Conservation (phyloP, 805 yeast species). For the Nakazawaea ernobii region DNA sequence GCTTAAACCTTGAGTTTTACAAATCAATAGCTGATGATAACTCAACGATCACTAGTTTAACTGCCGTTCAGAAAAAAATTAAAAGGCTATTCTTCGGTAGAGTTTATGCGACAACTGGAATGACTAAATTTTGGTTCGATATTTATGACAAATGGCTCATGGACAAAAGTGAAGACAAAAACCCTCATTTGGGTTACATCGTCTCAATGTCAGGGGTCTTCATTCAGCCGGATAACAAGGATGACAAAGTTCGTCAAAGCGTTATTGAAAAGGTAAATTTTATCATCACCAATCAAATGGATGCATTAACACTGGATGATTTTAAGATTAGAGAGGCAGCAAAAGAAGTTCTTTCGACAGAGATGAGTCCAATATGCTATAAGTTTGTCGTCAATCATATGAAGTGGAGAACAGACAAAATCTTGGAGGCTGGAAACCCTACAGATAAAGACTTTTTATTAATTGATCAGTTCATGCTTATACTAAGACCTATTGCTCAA, state of each 20-base stretch:
- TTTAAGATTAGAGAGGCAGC: slow-evolving; percentile 55
- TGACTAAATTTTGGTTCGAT: slow-evolving; percentile 4
- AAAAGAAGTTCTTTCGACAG: slow-evolving; percentile 64
- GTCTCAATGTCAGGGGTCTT: slow-evolving; percentile 68
- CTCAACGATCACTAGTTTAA: slow-evolving; percentile 58
- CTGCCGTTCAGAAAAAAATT: slow-evolving; percentile 69
- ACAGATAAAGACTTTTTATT: slow-evolving; percentile 26
- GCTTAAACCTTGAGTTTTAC: slow-evolving; percentile 31
- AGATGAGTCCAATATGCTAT: slow-evolving; percentile 54
- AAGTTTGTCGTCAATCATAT: slow-evolving; percentile 42
- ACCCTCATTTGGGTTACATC: slow-evolving; percentile 43
- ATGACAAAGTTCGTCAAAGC: slow-evolving; percentile 21
- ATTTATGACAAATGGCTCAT: slow-evolving; percentile 4
- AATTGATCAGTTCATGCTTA: slow-evolving; percentile 44
- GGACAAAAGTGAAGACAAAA: not conserved
- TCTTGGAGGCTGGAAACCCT: slow-evolving; percentile 21
- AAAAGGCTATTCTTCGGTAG: slow-evolving; percentile 32
- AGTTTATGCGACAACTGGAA: slow-evolving; percentile 12
- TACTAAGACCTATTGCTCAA: slow-evolving; percentile 34
- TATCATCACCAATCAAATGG: slow-evolving; percentile 20
- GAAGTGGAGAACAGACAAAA: slow-evolving; percentile 28
- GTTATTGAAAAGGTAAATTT: slow-evolving; percentile 21
- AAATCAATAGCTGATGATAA: slow-evolving; percentile 45
- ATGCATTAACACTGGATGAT: slow-evolving; percentile 20
- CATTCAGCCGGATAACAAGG: slow-evolving; percentile 24